These are phyloP conservation scores for Gautieria morchelliformis DNA, from an alignment of 768 basidiomycete genomes.

Conservation along the genomic window DNA sequence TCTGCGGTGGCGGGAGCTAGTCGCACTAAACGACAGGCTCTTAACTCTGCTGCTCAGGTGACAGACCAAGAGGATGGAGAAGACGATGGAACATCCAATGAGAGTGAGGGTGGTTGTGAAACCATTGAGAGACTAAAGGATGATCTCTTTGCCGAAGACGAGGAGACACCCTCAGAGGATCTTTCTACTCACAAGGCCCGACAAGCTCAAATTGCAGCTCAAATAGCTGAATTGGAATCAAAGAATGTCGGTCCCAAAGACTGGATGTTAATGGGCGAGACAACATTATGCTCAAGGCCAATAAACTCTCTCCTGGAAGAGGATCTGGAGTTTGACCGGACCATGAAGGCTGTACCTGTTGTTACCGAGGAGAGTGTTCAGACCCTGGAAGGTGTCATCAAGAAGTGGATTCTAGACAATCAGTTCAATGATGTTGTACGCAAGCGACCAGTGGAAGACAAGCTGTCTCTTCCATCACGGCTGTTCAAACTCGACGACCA, in stretches of 20 bases:
- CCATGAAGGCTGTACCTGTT: too few species aligned
- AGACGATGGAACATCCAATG: slow-evolving; percentile 5
- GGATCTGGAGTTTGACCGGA: too few species aligned
- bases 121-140: slow-evolving; percentile 64
- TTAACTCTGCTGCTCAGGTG: background rate
- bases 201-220: slow-evolving; percentile 58
- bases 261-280: too few species aligned
- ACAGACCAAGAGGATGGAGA: background rate
- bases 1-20: background rate
- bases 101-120: slow-evolving; percentile 24
- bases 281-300: too few species aligned
- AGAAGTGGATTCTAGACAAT: slow-evolving; percentile 70
- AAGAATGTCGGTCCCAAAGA: too few species aligned
- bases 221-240: slow-evolving; percentile 71
- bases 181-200: slow-evolving; percentile 75
- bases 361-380: too few species aligned
- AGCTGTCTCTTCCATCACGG: too few species aligned
- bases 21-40: background rate
- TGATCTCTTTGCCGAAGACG: slow-evolving; percentile 70
- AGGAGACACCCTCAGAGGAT: slow-evolving; percentile 31
- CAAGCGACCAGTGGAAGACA: too few species aligned
- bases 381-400: slow-evolving; percentile 82
- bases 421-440: slow-evolving; percentile 57
- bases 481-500: too few species aligned
- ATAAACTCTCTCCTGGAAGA: too few species aligned